A percentile compares a stretch with the other conserved stretches of the same genome.
phyloP scores from a whole-genome alignment of 106 monocot genomes.

The Apostasia ramifera region DNA sequence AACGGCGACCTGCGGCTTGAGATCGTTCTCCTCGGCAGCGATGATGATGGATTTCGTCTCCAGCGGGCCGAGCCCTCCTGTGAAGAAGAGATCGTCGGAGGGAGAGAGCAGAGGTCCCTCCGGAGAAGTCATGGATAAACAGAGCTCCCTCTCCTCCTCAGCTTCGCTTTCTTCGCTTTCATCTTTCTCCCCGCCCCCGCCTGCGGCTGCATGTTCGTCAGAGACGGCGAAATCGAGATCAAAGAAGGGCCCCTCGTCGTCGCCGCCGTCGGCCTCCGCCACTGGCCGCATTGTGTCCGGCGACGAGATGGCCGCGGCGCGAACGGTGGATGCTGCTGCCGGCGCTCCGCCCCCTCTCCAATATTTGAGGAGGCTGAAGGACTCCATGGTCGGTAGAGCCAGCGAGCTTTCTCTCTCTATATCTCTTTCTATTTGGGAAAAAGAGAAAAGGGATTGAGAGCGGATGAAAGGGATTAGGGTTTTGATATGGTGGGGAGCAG shows the following conservation, averaged over 20 bases:
- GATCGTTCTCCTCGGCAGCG: neutral
- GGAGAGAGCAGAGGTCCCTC: constrained; percentile 8
- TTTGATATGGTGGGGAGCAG: constrained; percentile 8
- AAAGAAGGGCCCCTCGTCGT: constrained; percentile 63
- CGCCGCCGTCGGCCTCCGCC: constrained; percentile 5
- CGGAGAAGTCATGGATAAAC: constrained; percentile 16
- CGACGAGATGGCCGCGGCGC: neutral
- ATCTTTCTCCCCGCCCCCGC: neutral
- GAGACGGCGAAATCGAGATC: constrained; percentile 54
- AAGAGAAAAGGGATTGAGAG: neutral
- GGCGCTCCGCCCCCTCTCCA: neutral
- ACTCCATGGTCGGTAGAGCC: constrained; percentile 46
- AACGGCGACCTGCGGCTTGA: constrained; percentile 29
- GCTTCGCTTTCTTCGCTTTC: neutral
- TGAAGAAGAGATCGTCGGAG: constrained; percentile 50
- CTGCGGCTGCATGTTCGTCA: neutral
- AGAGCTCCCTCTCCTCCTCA: constrained; percentile 22
- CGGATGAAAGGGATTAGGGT: neutral
- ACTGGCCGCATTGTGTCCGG: constrained; percentile 2
- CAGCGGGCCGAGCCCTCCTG: constrained; percentile 30
- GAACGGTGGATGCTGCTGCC: neutral
- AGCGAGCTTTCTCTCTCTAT: neutral
- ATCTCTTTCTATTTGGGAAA: neutral
- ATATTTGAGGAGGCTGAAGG: constrained; percentile 25
- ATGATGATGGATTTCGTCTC: constrained; percentile 17